Evolutionary conservation across 2,329 filamentous ascomycete genomes (phyloP).

Genomic region (Penicillium sp.): DNA sequence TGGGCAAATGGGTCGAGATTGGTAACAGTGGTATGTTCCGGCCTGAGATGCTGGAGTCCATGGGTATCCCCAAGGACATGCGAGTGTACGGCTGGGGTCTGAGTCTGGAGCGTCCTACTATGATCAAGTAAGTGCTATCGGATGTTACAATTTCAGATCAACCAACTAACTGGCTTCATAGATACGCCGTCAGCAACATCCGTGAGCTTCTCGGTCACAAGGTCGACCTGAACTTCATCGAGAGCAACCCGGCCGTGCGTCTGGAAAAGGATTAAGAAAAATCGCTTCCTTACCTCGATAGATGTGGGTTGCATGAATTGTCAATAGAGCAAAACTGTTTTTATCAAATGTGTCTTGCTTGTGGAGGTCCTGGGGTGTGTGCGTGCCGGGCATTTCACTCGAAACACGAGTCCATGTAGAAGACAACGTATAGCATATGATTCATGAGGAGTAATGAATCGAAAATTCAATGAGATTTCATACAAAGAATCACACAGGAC

Average conservation of each 20-base stretch:
- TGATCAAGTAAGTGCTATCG: slow-evolving; percentile 75
- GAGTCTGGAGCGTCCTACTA: slow-evolving; percentile 88
- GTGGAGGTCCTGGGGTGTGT: slow-evolving; percentile 1
- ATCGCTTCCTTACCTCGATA: slow-evolving; percentile 3
- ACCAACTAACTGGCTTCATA: slow-evolving; percentile 22
- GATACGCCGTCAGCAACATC: slow-evolving; percentile 79
- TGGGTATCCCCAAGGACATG: slow-evolving; percentile 90
- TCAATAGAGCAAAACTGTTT: slow-evolving; percentile 18
- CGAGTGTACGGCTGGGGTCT: slow-evolving; percentile 92
- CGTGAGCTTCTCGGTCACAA: slow-evolving; percentile 91
- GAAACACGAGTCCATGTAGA: slow-evolving; percentile 24
- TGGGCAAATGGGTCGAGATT: slow-evolving; percentile 92
- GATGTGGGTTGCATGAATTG: slow-evolving; percentile 7
- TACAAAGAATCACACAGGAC: neutral
- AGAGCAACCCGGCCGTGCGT: slow-evolving; percentile 85
- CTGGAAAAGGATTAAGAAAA: slow-evolving; percentile 71
- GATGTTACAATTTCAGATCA: neutral
- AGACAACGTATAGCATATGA: slow-evolving; percentile 23
- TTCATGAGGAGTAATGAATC: slow-evolving; percentile 19
- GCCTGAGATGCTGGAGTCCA: slow-evolving; percentile 92
- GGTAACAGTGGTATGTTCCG: slow-evolving; percentile 99
- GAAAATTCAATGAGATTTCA: slow-evolving; percentile 8
- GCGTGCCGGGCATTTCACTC: slow-evolving; percentile 2
- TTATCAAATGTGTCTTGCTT: slow-evolving; percentile 19
- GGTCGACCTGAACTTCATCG: slow-evolving; percentile 89